Evolutionary conservation across 108 stramenopile genomes (phyloP).

Genomic region (Hondaea fermentalgiana): DNA sequence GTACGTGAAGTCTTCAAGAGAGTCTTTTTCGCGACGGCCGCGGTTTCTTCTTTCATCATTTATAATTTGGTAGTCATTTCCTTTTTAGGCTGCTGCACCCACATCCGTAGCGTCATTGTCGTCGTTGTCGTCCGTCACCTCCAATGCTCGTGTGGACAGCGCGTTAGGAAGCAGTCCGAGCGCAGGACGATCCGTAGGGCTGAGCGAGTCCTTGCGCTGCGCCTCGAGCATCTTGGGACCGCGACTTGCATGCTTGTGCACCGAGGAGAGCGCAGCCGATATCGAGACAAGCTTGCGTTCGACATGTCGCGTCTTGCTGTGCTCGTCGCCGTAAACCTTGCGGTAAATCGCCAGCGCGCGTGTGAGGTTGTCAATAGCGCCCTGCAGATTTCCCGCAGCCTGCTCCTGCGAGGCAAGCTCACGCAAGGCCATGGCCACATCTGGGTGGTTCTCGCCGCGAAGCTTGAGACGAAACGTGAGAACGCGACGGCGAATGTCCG

Average conservation of each 20-base stretch:
- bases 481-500: background rate
- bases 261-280: background rate
- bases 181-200: background rate
- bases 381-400: background rate
- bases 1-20: too few species aligned
- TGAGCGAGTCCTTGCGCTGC: background rate
- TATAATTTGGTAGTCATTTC: too few species aligned
- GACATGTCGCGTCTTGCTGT: background rate
- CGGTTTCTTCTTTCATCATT: too few species aligned
- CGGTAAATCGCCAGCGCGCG: background rate
- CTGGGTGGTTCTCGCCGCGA: background rate
- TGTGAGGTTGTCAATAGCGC: background rate
- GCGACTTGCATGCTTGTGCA: background rate
- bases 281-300: background rate
- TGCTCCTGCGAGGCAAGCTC: background rate
- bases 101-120: too few species aligned
- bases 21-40: too few species aligned
- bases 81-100: too few species aligned
- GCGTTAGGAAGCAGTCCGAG: background rate
- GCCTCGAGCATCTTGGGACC: background rate
- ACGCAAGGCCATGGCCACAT: background rate
- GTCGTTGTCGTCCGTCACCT: background rate
- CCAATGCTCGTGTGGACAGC: background rate
- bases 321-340: background rate
- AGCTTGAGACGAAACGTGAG: background rate